Evolutionary conservation across 2,329 filamentous ascomycete species (phyloP), one percentile per base, ranked within the genome.

Genomic region (Gliomastix tumulicola): DNA sequence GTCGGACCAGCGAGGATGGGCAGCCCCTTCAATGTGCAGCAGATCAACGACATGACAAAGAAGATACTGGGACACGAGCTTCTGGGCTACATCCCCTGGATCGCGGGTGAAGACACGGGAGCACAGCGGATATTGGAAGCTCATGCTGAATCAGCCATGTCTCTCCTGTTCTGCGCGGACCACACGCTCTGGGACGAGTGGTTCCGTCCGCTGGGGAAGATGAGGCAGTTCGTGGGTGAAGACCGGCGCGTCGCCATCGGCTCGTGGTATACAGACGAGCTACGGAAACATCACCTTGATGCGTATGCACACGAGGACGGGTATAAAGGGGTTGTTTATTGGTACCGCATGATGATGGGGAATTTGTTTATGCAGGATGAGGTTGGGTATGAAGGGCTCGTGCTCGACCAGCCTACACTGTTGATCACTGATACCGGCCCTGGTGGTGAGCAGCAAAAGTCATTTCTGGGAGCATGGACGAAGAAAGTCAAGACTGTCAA

Each of bases 401-500:
- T 39, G 15, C 40, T 49, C 18, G 13, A 36, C 5, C 45, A 49
- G 7, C 43, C 53, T 4, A 37, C 41, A 3, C 39, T 57, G 4
- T 46, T 57, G 23, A 35, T 58, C 6, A 46, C 41, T 5, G 34
- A 32, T n/a, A 8, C 30, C 7, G 41, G 46, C 5, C 44, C 49
- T 0, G 37, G n/a, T n/a, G n/a, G n/a, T n/a, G n/a, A 37, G 1
- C 49, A 55, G 30, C 53, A 53, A 31, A 21, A 38, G 8, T 40
- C 49, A n/a, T 51, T 56, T 47, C 19, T 56, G 2, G 38, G 42
- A 9, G 37, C 43, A 6, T 57, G 55, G 54, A 19, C 46, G 2
- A 34, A 41, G 0, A 36, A 66, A 7, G 43, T 72, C 30, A 64
- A 60, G 1, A 58, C 63, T 15, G 54, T 50, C 8, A 48, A 37